phyloP scores from a whole-genome alignment of 1,284 basidiomycete genomes.

The Ceratorhiza oryzae-sativae region DNA sequence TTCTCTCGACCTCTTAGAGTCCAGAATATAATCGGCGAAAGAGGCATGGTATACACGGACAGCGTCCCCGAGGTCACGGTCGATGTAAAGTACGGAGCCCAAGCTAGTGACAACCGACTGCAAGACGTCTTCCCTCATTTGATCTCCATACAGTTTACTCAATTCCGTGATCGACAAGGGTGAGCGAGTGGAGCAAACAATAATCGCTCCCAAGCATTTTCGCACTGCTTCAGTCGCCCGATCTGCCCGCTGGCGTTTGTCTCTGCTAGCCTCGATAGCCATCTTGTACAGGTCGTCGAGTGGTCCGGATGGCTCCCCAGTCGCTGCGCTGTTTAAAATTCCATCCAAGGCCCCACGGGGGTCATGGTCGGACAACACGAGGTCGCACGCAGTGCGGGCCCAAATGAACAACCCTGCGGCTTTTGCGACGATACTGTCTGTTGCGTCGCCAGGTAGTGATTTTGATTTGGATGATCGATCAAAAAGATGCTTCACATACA shows the following conservation, averaged over 20 bases:
- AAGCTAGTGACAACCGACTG: not conserved
- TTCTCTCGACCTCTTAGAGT: not conserved
- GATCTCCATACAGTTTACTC: not conserved
- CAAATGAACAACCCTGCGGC: slow-evolving; percentile 25
- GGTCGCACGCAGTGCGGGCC: too few relatives aligned
- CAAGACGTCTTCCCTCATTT: not conserved
- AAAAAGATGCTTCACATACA: not conserved
- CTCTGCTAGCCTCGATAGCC: slow-evolving; percentile 12
- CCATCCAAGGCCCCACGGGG: not conserved
- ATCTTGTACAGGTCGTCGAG: slow-evolving; percentile 18
- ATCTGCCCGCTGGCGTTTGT: not conserved
- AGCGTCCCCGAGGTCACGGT: not conserved
- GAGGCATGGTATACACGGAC: slow-evolving; percentile 2
- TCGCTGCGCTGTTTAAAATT: too few relatives aligned
- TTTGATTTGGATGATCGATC: not conserved
- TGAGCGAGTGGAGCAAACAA: not conserved
- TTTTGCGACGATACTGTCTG: not conserved
- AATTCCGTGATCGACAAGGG: not conserved
- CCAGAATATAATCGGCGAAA: not conserved
- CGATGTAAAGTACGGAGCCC: not conserved
- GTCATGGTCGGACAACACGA: not conserved
- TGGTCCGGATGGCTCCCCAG: too few relatives aligned
- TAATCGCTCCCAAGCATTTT: not conserved
- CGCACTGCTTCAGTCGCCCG: not conserved
- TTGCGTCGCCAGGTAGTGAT: not conserved